Percentiles rank a stretch among this genome's conserved stretches.
Conservation (phyloP, 257 asterid genomes). For the Paraleonurus japonicus region DNA sequence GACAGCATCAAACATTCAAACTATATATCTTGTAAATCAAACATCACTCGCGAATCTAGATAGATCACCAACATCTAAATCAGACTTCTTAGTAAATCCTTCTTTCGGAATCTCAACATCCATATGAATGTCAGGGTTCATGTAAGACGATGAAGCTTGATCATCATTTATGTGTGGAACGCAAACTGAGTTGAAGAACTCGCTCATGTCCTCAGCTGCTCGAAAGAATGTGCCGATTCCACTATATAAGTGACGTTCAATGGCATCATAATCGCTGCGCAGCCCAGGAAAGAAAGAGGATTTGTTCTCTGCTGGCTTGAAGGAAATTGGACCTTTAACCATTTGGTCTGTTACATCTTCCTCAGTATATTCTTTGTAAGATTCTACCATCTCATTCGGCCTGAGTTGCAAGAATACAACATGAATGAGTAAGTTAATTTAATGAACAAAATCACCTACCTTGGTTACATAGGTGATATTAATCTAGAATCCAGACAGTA, state of each 20-base stretch:
- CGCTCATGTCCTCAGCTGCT: slow-evolving; percentile 65
- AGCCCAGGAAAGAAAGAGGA: slow-evolving; percentile 64
- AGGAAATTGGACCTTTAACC: slow-evolving; percentile 44
- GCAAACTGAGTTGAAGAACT: slow-evolving; percentile 51
- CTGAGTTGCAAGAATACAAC: slow-evolving; percentile 30
- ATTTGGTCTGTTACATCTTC: slow-evolving; percentile 82
- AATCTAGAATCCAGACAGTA: background rate
- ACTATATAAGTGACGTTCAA: slow-evolving; percentile 56
- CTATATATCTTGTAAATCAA: slow-evolving; percentile 32
- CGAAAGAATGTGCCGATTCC: slow-evolving; percentile 39
- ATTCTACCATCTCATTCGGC: slow-evolving; percentile 80
- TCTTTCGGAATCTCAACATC: slow-evolving; percentile 39
- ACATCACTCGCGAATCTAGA: slow-evolving; percentile 58
- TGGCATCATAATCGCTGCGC: slow-evolving; percentile 65
- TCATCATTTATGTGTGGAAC: slow-evolving; percentile 20
- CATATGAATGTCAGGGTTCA: slow-evolving; percentile 37
- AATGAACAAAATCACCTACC: background rate
- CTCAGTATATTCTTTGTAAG: slow-evolving; percentile 72
- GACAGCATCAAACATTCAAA: background rate
- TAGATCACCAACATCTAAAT: slow-evolving; percentile 51
- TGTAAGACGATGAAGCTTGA: slow-evolving; percentile 27
- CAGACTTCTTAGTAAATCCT: slow-evolving; percentile 33
- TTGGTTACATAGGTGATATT: background rate
- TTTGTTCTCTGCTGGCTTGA: slow-evolving; percentile 36
- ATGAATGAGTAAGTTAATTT: background rate